Base-by-base conservation (phyloP, 2,329 filamentous ascomycete species). In the Cadophora sp. region DNA sequence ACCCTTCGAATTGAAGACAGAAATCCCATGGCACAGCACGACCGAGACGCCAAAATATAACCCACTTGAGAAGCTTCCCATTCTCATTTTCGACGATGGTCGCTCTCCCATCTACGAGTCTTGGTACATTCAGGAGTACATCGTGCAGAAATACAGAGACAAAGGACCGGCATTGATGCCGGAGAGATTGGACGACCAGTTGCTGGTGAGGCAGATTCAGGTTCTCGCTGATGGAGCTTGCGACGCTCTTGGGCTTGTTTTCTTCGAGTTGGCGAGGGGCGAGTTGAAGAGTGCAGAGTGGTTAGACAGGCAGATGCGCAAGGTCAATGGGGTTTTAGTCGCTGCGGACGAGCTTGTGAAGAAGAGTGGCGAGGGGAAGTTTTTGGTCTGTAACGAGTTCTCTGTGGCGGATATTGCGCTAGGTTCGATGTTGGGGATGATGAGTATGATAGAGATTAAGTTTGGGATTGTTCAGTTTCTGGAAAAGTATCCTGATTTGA, bases 1-100 rank as follows among this genome's bases (percentile, higher is more conserved):
- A 36, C 65, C 65, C 2, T 67, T 70, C 41, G 36, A 67, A 9
- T 55, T 70, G 0, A 30, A 66, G 50, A 59, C 55, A 5, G 63
- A 66, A 50, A 66, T 67, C 5, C 65, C 65, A 20, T 67, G 68
- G 68, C 65, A 70, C 41, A 58, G 51, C 18, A 55, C 59, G 3
- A 70, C 68, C 18, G 62, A 67, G 33, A 70, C 65, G 14, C 68
- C 68, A 41, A 64, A 66, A 30, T 70, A 70, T 59, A 67, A 70
- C 22, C 68, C 68, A 1, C 36, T 67, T 11, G 68, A 70, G 36
- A 70, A 70, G 27, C 62, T 70, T 2, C 68, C 65, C 3, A 66
- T 70, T 20, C 59, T 69, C n/a, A 61, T 69, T 39, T 67, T 69
- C 63, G 62, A 67, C 55, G 65, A 69, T 55, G 65, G 62, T 13